Base-by-base conservation (phyloP, 306 rosid genomes). In the Ochetophila trinervis region DNA sequence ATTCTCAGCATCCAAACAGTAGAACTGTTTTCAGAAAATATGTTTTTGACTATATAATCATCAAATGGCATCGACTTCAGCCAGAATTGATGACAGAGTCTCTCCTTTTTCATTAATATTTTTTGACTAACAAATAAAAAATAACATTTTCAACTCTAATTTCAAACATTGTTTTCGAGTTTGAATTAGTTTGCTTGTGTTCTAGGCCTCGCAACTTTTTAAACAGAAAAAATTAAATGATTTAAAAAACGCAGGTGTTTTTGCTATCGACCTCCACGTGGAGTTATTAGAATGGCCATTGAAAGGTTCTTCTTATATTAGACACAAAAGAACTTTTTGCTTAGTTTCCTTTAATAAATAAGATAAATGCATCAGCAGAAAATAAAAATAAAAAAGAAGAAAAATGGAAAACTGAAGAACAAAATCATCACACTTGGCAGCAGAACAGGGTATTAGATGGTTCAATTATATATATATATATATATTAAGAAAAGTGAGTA, bases 211-310 rank as follows among this genome's bases (percentile, higher is more conserved):
- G 16, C 1, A 10, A 13, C 37, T 27, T 27, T 1, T 4, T 8
- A 9, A 23, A 35, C 6, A 5, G 19, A 42, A 12, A 5, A 5
- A 5, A 37, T 16, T 22, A 50, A 62, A 37, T 42, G 19, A 54
- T 27, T 55, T 22, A 45, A 24, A 44, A 54, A 51, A 44, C 53
- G 45, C 32, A 32, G 73, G 30, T 48, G 4, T 9, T 74, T 16
- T 65, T 32, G 35, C 34, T 48, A 19, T 32, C 30, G 36, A 54
- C 71, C 79, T 50, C 90, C 90, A 70, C 84, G 80, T 87, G 94
- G 90, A 79, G 74, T 57, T 61, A 65, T 47, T 18, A n/a, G 23
- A 58, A 19, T 18, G 66, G 61, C 61, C 54, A 52, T 57, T 67
- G 72, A 62, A 79, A 24, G 53, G 45, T 73, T 73, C 73, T 32